Percentiles rank a stretch among this genome's conserved stretches.
Evolutionary conservation across 345 rosid species (phyloP).

Genomic region (Rubroshorea leprosula): DNA sequence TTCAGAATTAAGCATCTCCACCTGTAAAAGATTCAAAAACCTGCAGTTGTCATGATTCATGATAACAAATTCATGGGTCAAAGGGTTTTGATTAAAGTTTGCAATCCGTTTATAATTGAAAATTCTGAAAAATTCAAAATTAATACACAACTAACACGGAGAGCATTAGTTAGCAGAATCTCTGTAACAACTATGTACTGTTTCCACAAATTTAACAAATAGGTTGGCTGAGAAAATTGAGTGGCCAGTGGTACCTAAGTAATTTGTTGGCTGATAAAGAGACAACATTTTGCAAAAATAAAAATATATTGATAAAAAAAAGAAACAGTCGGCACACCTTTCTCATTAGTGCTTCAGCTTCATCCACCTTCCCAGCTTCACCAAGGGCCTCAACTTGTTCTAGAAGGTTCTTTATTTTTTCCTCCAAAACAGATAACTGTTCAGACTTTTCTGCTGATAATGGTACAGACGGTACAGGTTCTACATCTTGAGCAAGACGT

Average conservation of each 20-base stretch:
- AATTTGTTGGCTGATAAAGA: background rate
- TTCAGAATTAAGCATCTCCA: slow-evolving; percentile 75
- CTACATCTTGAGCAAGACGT: slow-evolving; percentile 88
- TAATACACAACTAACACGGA: too few relatives aligned
- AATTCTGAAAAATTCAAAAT: too few relatives aligned
- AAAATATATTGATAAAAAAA: background rate
- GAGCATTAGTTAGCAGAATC: too few relatives aligned
- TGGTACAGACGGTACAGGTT: slow-evolving; percentile 68
- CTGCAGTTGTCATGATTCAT: background rate
- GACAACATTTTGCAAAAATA: background rate
- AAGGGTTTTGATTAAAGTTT: too few relatives aligned
- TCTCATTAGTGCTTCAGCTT: slow-evolving; percentile 99
- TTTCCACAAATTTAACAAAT: too few relatives aligned
- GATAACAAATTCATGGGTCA: too few relatives aligned
- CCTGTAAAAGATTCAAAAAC: slow-evolving; percentile 33
- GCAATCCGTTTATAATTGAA: background rate
- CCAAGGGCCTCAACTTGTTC: slow-evolving; percentile 97
- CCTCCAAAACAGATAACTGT: slow-evolving; percentile 79
- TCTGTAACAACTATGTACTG: too few relatives aligned
- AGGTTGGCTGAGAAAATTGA: too few relatives aligned
- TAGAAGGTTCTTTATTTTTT: slow-evolving; percentile 81
- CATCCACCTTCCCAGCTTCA: slow-evolving; percentile 98
- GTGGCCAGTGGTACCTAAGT: too few relatives aligned
- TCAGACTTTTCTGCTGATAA: slow-evolving; percentile 78
- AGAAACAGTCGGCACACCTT: slow-evolving; percentile 44